phyloP scores from a whole-genome alignment of 768 basidiomycete genomes.

The Porphyrellus cyaneotinctus region DNA sequence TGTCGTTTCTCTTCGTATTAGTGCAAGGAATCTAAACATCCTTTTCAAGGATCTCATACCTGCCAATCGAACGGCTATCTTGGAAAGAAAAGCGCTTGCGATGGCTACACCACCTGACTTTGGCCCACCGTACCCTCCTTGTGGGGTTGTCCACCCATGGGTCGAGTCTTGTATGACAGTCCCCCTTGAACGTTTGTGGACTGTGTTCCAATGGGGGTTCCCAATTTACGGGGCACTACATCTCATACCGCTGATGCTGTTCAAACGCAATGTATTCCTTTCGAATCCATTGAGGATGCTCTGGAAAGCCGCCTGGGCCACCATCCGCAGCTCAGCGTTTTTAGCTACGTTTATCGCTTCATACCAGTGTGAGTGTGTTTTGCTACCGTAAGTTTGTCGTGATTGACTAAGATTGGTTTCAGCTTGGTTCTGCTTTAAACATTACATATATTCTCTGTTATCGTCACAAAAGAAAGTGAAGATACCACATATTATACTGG shows the following conservation, averaged over 20 bases:
- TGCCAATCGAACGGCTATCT: constrained; percentile 47
- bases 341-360: constrained; percentile 77
- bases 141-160: constrained; percentile 77
- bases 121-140: constrained; percentile 53
- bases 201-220: constrained; percentile 80
- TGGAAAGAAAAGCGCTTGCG: constrained; percentile 39
- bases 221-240: constrained; percentile 88
- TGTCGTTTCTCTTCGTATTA: constrained; percentile 8
- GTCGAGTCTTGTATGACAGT: constrained; percentile 47
- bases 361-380: constrained; percentile 63
- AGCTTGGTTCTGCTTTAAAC: constrained; percentile 68
- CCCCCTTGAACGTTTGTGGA: constrained; percentile 57
- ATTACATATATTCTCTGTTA: constrained; percentile 51
- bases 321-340: constrained; percentile 81
- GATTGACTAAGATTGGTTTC: background rate
- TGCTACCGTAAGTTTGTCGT: background rate
- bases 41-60: constrained; percentile 50
- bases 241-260: constrained; percentile 79
- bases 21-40: background rate
- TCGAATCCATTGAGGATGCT: constrained; percentile 66
- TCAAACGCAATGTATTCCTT: constrained; percentile 66
- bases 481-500: constrained; percentile 46
- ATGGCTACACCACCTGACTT: constrained; percentile 35
- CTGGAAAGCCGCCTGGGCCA: constrained; percentile 62
- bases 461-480: constrained; percentile 33